A percentile compares a stretch with the other conserved stretches of the same genome.
These are phyloP conservation scores for Eucalyptus marginata DNA, from an alignment of 345 rosid genomes.

Conservation along the genomic window DNA sequence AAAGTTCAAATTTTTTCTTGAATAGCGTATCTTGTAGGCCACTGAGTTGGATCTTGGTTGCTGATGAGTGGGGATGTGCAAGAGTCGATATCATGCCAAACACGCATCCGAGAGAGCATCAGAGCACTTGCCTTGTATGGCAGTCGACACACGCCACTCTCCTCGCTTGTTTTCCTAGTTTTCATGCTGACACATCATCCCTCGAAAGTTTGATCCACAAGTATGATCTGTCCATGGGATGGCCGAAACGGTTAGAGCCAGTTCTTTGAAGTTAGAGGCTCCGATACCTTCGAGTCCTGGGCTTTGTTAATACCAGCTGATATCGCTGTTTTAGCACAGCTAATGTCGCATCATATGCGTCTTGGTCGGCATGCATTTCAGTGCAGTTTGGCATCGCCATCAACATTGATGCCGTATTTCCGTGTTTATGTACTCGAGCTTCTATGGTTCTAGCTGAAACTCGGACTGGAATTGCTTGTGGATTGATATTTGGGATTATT, in stretches of 20 bases:
- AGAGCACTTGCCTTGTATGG: background rate
- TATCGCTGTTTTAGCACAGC: background rate
- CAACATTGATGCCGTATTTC: background rate
- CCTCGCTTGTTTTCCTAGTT: background rate
- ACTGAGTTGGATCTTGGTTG: background rate
- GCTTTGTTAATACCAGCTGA: background rate
- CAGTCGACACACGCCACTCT: background rate
- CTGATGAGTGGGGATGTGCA: background rate
- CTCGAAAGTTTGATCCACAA: background rate
- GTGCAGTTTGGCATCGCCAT: background rate
- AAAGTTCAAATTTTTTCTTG: background rate
- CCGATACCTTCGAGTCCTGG: background rate
- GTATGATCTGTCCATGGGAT: background rate
- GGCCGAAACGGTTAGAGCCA: fast-evolving
- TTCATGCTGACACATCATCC: background rate
- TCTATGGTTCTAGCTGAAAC: background rate
- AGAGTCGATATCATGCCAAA: background rate
- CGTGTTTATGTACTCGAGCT: background rate
- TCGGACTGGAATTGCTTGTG: background rate
- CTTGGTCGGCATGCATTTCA: background rate
- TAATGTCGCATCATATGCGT: fast-evolving
- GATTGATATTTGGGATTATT: background rate
- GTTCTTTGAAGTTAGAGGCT: fast-evolving
- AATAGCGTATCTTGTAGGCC: background rate
- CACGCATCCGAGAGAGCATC: background rate